These are phyloP conservation scores for Peziza echinospora DNA, from an alignment of 495 filamentous ascomycete genomes.

Conservation along the genomic window DNA sequence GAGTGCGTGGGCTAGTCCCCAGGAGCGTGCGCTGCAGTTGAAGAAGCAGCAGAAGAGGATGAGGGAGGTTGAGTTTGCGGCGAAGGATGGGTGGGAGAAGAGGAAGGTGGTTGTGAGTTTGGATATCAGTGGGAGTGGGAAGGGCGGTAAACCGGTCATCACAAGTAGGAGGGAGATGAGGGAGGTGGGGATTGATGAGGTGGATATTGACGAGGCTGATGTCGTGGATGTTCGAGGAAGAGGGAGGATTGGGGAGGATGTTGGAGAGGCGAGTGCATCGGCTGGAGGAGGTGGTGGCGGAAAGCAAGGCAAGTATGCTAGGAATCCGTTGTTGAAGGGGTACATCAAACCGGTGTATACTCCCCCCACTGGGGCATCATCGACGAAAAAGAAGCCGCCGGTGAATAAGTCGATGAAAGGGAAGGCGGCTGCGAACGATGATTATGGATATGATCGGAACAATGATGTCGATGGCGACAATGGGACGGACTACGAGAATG, in stretches of 20 bases:
- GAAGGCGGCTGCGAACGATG: not conserved
- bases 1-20: conserved; percentile 72
- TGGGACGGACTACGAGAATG: conserved; percentile 23
- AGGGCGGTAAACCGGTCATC: conserved; percentile 45
- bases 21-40: conserved; percentile 66
- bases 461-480: conserved; percentile 26
- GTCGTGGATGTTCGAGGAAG: conserved; percentile 6
- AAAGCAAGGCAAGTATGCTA: conserved; percentile 43
- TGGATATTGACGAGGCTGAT: conserved; percentile 26
- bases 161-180: conserved; percentile 36
- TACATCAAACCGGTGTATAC: conserved; percentile 58
- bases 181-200: conserved; percentile 30
- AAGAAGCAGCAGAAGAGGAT: conserved; percentile 79
- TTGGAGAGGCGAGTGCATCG: conserved; percentile 2
- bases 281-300: conserved; percentile 11
- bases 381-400: not conserved
- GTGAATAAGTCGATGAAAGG: not conserved
- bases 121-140: conserved; percentile 31
- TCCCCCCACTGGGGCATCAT: too few relatives aligned
- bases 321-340: conserved; percentile 61
- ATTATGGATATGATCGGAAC: not conserved
- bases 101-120: conserved; percentile 67
- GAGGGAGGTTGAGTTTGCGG: conserved; percentile 75
- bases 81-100: conserved; percentile 84
- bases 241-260: conserved; percentile 7